Base-by-base conservation (phyloP, 1,284 basidiomycete species). In the Ceratobasidium papillatum region DNA sequence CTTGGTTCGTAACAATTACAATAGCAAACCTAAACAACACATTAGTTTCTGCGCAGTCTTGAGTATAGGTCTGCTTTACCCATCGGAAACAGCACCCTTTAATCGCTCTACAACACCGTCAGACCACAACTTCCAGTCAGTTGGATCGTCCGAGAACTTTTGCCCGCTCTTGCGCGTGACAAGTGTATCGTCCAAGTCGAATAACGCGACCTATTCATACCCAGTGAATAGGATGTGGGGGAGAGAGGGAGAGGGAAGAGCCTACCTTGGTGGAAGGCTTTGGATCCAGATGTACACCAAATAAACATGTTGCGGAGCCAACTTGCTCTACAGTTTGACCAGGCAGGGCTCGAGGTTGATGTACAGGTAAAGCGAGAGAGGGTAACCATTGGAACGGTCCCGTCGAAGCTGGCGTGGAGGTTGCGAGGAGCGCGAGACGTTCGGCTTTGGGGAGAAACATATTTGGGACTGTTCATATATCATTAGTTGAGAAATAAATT, bases 151-250 rank as follows among this genome's bases (percentile, higher is more conserved):
- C 14, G 83, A 85, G 75, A 86, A 88, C 77, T 82, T 83, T 54
- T 80, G 82, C n/a, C 84, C 86, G 56, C 85, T 85, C 49, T 83
- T 84, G 2, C 88, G 87, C 78, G 89, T 88, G 80, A 98, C 95
- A 71, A 97, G 79, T 0, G 94, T 96, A 0, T 94, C 95, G 80
- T 98, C 95, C 4, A 98, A 84, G 80, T 97, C 95, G 78, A 95
- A 94, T 5, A 91, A 87, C 3, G 94, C 93, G 22, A 96, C 86
- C 76, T 90, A 1, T 82, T 83, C 5, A 89, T 83, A 80, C 91
- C 86, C 43, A 86, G 78, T 11, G 86, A 92, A 78, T 92, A 86
- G 91, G n/a, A n/a, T n/a, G n/a, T 30, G 8, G 19, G 19, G 27
- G 30, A 8, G 12, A 34, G 30, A 92, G 2, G 89, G 38, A 19